These are phyloP conservation scores for Daldinia vernicosa DNA, from an alignment of 495 filamentous ascomycete genomes.

Conservation along the genomic window DNA sequence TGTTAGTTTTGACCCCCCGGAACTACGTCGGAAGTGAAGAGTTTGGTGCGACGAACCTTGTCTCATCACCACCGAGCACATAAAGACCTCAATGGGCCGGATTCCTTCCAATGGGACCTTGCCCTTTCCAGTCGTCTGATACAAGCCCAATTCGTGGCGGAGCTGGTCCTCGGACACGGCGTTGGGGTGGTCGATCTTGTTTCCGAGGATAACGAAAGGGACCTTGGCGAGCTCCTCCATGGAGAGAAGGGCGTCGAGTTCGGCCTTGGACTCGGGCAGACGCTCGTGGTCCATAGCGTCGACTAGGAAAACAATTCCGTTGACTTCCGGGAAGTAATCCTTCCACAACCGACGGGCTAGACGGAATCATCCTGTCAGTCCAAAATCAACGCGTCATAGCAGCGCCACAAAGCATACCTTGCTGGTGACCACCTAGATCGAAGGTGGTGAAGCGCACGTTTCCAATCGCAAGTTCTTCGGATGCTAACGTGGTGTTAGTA, in stretches of 20 bases:
- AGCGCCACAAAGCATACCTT: conserved; percentile 67
- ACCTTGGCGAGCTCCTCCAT: conserved; percentile 96
- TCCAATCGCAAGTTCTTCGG: conserved; percentile 95
- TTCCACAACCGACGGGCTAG: conserved; percentile 95
- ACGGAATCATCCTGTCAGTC: conserved; percentile 9
- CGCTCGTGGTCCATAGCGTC: conserved; percentile 97
- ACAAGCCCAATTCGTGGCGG: conserved; percentile 86
- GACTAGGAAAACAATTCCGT: conserved; percentile 96
- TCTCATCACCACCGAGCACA: conserved; percentile 98
- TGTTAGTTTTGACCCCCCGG: conserved; percentile 27
- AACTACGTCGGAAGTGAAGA: conserved; percentile 5
- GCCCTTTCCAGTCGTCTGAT: conserved; percentile 97
- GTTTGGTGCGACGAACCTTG: conserved; percentile 70
- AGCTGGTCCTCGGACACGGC: conserved; percentile 95
- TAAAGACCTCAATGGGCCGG: conserved; percentile 96
- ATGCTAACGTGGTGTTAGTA: conserved; percentile 64
- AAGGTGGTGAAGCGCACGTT: conserved; percentile 98
- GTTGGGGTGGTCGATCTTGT: conserved; percentile 98
- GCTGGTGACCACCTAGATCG: conserved; percentile 95
- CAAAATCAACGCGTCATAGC: not conserved
- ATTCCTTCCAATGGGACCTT: conserved; percentile 95
- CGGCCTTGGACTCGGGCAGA: conserved; percentile 91
- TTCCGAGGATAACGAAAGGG: conserved; percentile 92
- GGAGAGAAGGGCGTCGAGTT: conserved; percentile 90
- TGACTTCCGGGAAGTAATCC: conserved; percentile 98